Percentiles rank a stretch among this genome's conserved stretches.
Conservation (phyloP, 129 eudicot species). For the Flaveria linearis region DNA sequence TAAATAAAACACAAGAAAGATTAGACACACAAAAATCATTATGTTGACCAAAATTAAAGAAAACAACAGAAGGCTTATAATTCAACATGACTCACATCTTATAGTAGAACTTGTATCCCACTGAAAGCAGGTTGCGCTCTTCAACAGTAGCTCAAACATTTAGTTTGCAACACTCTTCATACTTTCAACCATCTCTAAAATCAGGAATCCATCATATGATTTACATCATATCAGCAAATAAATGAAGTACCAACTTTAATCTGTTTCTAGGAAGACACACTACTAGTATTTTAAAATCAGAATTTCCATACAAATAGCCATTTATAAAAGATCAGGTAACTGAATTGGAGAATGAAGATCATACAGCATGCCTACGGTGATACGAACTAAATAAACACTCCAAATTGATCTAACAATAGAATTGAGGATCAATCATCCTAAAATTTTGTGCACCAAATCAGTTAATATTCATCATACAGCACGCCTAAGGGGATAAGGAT, state of each 20-base stretch:
- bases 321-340: not conserved
- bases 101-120: constrained; percentile 90
- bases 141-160: constrained; percentile 81
- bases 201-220: constrained; percentile 6
- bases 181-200: constrained; percentile 87
- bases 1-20: not conserved
- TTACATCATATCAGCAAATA: not conserved
- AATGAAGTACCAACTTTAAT: not conserved
- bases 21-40: not conserved
- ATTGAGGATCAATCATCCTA: not conserved
- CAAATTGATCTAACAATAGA: constrained; percentile 1
- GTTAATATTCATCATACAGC: not conserved
- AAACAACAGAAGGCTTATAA: not conserved
- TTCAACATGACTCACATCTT: constrained; percentile 63
- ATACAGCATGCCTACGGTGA: not conserved
- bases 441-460: not conserved
- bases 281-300: not conserved
- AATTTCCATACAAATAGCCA: not conserved
- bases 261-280: not conserved
- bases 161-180: constrained; percentile 90
- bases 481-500: not conserved
- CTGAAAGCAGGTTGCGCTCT: constrained; percentile 90
- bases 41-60: not conserved
- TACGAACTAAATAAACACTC: not conserved
- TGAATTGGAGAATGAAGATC: not conserved